Evolutionary conservation across 495 filamentous ascomycete genomes (phyloP).

Genomic region (Neurospora sp.): DNA sequence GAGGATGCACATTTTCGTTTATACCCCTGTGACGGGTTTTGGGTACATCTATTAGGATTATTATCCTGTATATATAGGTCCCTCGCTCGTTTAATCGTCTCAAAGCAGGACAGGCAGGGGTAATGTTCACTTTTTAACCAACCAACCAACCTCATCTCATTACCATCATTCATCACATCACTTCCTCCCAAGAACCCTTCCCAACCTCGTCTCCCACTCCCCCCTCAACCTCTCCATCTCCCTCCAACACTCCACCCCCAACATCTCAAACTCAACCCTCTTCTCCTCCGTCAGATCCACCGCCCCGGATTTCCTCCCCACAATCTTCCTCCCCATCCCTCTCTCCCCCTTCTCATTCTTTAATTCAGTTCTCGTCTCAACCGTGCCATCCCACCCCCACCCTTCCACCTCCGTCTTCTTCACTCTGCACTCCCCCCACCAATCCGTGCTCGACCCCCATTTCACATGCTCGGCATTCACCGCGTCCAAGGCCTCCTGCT

Average conservation of each 20-base stretch:
- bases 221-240: conserved; percentile 74
- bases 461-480: conserved; percentile 50
- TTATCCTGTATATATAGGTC: not conserved
- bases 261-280: conserved; percentile 59
- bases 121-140: not conserved
- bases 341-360: conserved; percentile 27
- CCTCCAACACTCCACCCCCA: conserved; percentile 65
- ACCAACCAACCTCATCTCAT: not conserved
- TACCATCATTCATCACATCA: not conserved
- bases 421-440: conserved; percentile 46
- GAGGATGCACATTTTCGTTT: not conserved
- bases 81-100: not conserved
- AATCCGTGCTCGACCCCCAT: conserved; percentile 68
- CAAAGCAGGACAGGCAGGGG: not conserved
- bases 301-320: conserved; percentile 46
- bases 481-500: conserved; percentile 55
- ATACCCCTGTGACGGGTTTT: not conserved
- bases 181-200: conserved; percentile 1
- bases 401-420: conserved; percentile 71
- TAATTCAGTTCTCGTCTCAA: conserved; percentile 40
- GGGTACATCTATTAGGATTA: not conserved
- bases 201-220: conserved; percentile 59
- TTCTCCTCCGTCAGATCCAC: conserved; percentile 52
- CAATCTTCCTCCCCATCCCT: conserved; percentile 21
- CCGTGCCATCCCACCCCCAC: conserved; percentile 69